A percentile compares a stretch with the other conserved stretches of the same genome.
Evolutionary conservation across 768 basidiomycete species (phyloP).

Genomic region (Russula abietina): DNA sequence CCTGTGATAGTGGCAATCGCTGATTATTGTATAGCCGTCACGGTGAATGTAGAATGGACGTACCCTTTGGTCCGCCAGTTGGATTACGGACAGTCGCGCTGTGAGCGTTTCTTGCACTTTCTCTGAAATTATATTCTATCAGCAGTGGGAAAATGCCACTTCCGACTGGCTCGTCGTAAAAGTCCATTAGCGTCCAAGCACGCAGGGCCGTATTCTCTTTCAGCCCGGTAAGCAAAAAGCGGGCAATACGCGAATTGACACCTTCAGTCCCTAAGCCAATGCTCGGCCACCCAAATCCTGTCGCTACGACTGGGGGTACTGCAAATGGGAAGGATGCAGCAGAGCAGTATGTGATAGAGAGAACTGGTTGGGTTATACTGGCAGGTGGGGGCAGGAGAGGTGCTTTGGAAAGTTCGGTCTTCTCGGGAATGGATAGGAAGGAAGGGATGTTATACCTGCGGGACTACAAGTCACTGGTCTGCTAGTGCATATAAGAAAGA

Average conservation of each 20-base stretch:
- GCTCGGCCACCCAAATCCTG: constrained; percentile 78
- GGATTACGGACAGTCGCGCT: neutral
- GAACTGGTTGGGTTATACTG: constrained; percentile 34
- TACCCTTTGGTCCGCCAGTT: neutral
- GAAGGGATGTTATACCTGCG: constrained; percentile 74
- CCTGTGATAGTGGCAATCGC: neutral
- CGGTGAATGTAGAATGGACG: neutral
- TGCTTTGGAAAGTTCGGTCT: constrained; percentile 50
- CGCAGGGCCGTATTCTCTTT: constrained; percentile 38
- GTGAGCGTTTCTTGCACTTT: constrained; percentile 23
- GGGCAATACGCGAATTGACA: constrained; percentile 67
- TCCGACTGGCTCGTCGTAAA: constrained; percentile 51
- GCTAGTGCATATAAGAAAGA: neutral
- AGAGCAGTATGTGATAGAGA: constrained; percentile 77
- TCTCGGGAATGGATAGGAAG: constrained; percentile 81
- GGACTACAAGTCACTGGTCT: neutral
- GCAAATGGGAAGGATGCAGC: constrained; percentile 79
- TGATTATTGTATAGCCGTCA: neutral
- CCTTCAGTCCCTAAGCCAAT: constrained; percentile 79
- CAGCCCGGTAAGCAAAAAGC: constrained; percentile 62
- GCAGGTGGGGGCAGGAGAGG: constrained; percentile 43
- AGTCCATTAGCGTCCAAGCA: constrained; percentile 77
- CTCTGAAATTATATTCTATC: constrained; percentile 73
- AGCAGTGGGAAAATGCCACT: constrained; percentile 55
- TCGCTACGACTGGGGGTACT: constrained; percentile 67